Base-by-base conservation (phyloP, 1,139 yeast species). In the Taiozyma sp. region DNA sequence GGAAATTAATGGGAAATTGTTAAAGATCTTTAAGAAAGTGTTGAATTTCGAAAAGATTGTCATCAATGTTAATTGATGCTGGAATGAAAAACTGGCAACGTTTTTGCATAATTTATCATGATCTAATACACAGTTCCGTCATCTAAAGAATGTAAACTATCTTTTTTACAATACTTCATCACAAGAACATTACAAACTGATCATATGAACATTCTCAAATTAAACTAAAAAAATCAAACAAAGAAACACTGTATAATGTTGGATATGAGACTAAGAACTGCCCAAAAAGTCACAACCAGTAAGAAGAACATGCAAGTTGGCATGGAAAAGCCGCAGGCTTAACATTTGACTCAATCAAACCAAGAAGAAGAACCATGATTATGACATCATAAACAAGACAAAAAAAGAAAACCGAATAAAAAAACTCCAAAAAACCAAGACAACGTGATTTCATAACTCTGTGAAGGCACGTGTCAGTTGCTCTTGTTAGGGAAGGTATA, bases 21-120 rank as follows among this genome's bases (percentile, higher is more conserved):
- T 54, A 13, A 44, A 49, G 48, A 23, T 58, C 13, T 50, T 59
- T 44, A 53, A 48, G 38, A 57, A 56, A 34, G 44, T 60, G 30
- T 32, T 60, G 6, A 57, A 51, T 9, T 60, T 59, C 48, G 55
- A 53, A 48, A 54, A 51, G 24, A 40, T 61, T 9, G 54, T 46
- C 49, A 55, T 60, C 28, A 55, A 54, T 28, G 58, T 61, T 47
- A 56, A 54, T 42, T 61, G 32, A 50, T 44, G 43, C 12, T n/a
- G n/a, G n/a, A n/a, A n/a, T n/a, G n/a, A n/a, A n/a, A n/a, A n/a
- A n/a, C n/a, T n/a, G n/a, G n/a, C n/a, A 12, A 30, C 34, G 30
- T 28, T 28, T 28, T 28, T 8, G 30, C 30, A 28, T 28, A 28
- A 5, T 28, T 28, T 28, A 28, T 28, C 8, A 27, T 8, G 8